Evolutionary conservation across 225 moss, liverwort and hornwort genomes (phyloP).

Genomic region (Ulota crispa): DNA sequence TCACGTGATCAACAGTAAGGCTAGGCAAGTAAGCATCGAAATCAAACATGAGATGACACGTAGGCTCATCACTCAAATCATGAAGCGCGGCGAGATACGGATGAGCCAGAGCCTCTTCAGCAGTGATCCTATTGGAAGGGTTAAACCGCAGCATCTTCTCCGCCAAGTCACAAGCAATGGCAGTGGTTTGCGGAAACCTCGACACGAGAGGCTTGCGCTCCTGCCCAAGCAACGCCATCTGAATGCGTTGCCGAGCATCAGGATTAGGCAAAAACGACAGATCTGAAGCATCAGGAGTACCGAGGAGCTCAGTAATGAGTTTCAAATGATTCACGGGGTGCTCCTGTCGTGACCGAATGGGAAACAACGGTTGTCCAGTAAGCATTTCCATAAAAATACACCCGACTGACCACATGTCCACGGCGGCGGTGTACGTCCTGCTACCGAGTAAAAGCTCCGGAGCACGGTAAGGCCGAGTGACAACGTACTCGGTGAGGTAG

Average conservation of each 20-base stretch:
- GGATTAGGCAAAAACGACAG: constrained; percentile 54
- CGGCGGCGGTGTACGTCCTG: constrained; percentile 56
- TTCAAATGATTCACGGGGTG: constrained; percentile 68
- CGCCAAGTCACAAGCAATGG: constrained; percentile 57
- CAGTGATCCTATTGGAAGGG: constrained; percentile 55
- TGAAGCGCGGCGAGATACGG: constrained; percentile 60
- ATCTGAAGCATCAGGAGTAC: constrained; percentile 57
- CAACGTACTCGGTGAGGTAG: constrained; percentile 68
- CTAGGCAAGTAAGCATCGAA: constrained; percentile 60
- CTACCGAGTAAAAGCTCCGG: constrained; percentile 63
- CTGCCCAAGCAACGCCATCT: constrained; percentile 56
- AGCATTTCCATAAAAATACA: constrained; percentile 73
- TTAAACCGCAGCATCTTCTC: constrained; percentile 69
- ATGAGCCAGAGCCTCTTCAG: constrained; percentile 63
- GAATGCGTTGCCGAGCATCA: constrained; percentile 60
- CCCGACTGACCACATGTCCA: constrained; percentile 75
- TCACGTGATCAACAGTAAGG: constrained; percentile 63
- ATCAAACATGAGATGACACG: constrained; percentile 57
- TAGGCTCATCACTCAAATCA: constrained; percentile 60
- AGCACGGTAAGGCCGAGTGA: constrained; percentile 66
- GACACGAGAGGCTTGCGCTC: constrained; percentile 52
- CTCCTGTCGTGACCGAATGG: constrained; percentile 54
- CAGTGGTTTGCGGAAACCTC: constrained; percentile 50
- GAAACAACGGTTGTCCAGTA: constrained; percentile 62
- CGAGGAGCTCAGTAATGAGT: constrained; percentile 60